Percentiles rank a stretch among this genome's conserved stretches.
These are phyloP conservation scores for Penicillium chermesinum DNA, from an alignment of 495 filamentous ascomycete species.

Conservation along the genomic window DNA sequence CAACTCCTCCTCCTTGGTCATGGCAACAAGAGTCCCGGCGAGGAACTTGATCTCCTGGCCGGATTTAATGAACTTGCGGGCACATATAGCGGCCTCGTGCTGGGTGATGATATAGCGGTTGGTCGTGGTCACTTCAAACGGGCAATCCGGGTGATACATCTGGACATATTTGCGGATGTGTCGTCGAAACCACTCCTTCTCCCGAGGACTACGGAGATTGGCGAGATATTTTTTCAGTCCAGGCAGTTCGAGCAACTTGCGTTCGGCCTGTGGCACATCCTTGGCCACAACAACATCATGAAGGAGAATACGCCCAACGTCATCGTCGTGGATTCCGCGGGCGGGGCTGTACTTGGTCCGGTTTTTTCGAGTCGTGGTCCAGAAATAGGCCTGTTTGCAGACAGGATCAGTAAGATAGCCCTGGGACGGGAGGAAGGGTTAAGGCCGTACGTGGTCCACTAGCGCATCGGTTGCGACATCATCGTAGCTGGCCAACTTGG, in stretches of 20 bases:
- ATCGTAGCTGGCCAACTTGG: slow-evolving; percentile 87
- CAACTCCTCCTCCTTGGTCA: slow-evolving; percentile 85
- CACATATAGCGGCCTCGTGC: slow-evolving; percentile 84
- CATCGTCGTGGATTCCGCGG: slow-evolving; percentile 75
- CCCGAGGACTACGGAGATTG: slow-evolving; percentile 63
- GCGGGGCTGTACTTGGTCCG: slow-evolving; percentile 78
- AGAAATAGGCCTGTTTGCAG: slow-evolving; percentile 72
- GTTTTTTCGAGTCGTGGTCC: slow-evolving; percentile 94
- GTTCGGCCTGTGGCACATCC: slow-evolving; percentile 62
- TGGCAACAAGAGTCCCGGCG: slow-evolving; percentile 78
- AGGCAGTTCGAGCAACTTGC: slow-evolving; percentile 62
- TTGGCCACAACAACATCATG: slow-evolving; percentile 70
- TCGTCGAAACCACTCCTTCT: slow-evolving; percentile 80
- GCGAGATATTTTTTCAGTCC: slow-evolving; percentile 68
- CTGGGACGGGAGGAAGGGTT: background rate
- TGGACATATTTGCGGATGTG: slow-evolving; percentile 89
- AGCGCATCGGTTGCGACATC: slow-evolving; percentile 95
- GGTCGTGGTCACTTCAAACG: slow-evolving; percentile 89
- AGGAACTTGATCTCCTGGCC: slow-evolving; percentile 89
- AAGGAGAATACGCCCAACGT: slow-evolving; percentile 72
- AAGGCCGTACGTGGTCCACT: slow-evolving; percentile 76
- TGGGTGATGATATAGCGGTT: slow-evolving; percentile 91
- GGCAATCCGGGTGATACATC: slow-evolving; percentile 87
- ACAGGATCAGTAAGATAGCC: slow-evolving; percentile 15
- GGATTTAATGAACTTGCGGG: slow-evolving; percentile 67